A percentile compares a stretch with the other conserved stretches of the same genome.
Evolutionary conservation across 2,329 filamentous ascomycete species (phyloP).

Genomic region (Pseudogymnoascus sp.): DNA sequence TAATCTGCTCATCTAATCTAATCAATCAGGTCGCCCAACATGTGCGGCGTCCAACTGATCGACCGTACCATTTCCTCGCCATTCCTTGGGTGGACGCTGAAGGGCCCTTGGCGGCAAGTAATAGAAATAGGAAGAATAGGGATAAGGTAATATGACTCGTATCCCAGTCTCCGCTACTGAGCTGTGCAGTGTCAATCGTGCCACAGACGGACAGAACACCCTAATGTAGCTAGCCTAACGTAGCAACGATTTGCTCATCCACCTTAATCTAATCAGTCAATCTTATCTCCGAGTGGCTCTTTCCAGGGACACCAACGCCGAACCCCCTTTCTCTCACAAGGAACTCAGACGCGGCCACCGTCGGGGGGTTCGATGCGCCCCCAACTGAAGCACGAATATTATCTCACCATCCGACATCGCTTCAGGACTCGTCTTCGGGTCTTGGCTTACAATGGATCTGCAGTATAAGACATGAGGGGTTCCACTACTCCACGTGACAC

Average conservation of each 20-base stretch:
- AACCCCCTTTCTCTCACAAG: not conserved
- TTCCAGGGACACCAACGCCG: not conserved
- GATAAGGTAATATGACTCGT: not conserved
- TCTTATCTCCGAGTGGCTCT: not conserved
- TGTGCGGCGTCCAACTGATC: not conserved
- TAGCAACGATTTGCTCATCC: slow-evolving; percentile 3
- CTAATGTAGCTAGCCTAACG: not conserved
- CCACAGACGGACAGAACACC: not conserved
- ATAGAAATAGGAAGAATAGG: not conserved
- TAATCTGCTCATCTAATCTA: not conserved
- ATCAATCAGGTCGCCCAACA: not conserved
- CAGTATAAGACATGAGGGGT: not conserved
- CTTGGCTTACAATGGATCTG: not conserved
- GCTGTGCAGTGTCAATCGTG: not conserved
- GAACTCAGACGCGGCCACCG: not conserved
- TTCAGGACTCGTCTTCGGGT: not conserved
- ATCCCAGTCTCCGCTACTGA: not conserved
- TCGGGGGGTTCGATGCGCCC: not conserved
- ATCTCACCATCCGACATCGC: not conserved
- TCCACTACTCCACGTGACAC: not conserved
- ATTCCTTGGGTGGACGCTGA: not conserved
- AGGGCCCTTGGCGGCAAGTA: not conserved
- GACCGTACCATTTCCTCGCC: not conserved
- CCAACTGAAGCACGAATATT: not conserved
- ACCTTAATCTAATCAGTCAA: slow-evolving; percentile 6